Conservation (phyloP, 495 filamentous ascomycete genomes). For the Penicillium herquei region DNA sequence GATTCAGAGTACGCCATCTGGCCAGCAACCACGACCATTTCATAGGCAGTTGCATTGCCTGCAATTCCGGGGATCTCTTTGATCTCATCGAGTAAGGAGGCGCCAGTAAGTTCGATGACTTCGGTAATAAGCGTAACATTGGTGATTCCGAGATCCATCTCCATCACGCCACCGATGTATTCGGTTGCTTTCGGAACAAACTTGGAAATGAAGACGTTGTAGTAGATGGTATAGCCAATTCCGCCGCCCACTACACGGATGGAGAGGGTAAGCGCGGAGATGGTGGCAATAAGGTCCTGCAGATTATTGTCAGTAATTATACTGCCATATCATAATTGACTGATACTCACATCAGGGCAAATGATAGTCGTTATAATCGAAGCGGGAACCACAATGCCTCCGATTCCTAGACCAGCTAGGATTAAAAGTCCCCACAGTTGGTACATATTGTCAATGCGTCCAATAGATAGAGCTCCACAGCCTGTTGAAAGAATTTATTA, state of each 20-base stretch:
- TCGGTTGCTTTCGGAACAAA: slow-evolving; percentile 51
- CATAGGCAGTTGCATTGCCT: slow-evolving; percentile 51
- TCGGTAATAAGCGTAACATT: slow-evolving; percentile 36
- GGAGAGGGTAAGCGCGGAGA: slow-evolving; percentile 70
- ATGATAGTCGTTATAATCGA: slow-evolving; percentile 72
- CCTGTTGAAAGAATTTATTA: slow-evolving; percentile 31
- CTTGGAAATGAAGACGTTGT: slow-evolving; percentile 70
- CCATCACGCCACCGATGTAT: slow-evolving; percentile 56
- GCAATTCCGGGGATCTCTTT: slow-evolving; percentile 54
- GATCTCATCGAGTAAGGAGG: slow-evolving; percentile 53
- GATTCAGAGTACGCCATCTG: slow-evolving; percentile 60
- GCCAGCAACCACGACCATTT: slow-evolving; percentile 60
- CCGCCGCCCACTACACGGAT: slow-evolving; percentile 70
- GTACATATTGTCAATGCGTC: slow-evolving; percentile 56
- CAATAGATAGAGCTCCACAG: slow-evolving; percentile 60
- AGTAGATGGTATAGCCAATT: slow-evolving; percentile 73
- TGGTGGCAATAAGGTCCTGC: slow-evolving; percentile 68
- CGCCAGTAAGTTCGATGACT: slow-evolving; percentile 57
- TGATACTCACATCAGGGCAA: slow-evolving; percentile 54
- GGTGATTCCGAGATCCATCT: slow-evolving; percentile 52
- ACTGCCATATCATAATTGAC: too few relatives aligned
- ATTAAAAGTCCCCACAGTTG: slow-evolving; percentile 61
- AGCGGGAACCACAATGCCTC: slow-evolving; percentile 71
- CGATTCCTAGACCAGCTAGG: slow-evolving; percentile 67
- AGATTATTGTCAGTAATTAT: neutral